A percentile compares a stretch with the other conserved stretches of the same genome.
These are phyloP conservation scores for Alternaria ventricosa DNA, from an alignment of 2,329 filamentous ascomycete species.

Conservation along the genomic window DNA sequence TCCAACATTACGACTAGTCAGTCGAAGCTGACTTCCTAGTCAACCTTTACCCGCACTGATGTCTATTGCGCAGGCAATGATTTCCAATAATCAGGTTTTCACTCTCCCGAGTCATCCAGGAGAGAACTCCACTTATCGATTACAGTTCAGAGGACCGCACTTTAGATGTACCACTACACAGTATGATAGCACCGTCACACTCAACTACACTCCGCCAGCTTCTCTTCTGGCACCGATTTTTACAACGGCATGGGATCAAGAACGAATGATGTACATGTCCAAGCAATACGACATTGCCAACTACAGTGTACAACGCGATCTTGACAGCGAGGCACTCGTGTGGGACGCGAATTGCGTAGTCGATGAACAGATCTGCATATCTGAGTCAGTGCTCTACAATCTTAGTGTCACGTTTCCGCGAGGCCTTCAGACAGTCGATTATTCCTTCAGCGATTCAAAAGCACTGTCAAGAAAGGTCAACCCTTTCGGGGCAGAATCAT, in stretches of 20 bases:
- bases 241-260: no score
- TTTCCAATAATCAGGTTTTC: background rate
- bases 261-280: background rate
- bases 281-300: background rate
- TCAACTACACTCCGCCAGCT: no score
- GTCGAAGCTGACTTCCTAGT: background rate
- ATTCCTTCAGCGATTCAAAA: background rate
- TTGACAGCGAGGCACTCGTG: no score
- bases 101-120: background rate
- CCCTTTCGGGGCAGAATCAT: no score
- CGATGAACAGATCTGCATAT: background rate
- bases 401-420: background rate
- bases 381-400: background rate
- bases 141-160: background rate
- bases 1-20: no score
- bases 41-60: background rate
- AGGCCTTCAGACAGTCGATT: background rate
- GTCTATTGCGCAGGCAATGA: background rate
- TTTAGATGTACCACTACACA: background rate
- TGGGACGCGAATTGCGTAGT: background rate
- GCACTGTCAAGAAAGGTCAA: background rate
- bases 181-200: background rate
- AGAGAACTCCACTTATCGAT: background rate
- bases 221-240: no score
- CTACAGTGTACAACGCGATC: background rate